Conservation (phyloP, 257 asterid genomes). For the Leptodermis oblonga region DNA sequence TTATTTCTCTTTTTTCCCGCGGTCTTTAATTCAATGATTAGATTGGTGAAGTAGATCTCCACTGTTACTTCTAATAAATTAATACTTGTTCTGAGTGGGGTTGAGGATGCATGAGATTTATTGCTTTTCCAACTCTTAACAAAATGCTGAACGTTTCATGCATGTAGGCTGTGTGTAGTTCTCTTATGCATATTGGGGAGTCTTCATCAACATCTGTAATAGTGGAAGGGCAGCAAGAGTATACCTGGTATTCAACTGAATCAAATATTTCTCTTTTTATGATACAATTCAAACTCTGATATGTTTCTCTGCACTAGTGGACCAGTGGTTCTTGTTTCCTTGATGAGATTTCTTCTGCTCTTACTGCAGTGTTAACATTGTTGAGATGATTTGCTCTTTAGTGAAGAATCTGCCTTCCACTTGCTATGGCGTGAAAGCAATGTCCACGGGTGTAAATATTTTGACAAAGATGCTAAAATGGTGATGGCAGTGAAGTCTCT, state of each 20-base stretch:
- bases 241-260: conserved; percentile 38
- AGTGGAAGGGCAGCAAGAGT: conserved; percentile 29
- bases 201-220: conserved; percentile 31
- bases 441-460: conserved; percentile 75
- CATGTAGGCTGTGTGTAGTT: conserved; percentile 64
- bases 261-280: conserved; percentile 8
- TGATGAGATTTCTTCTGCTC: conserved; percentile 16
- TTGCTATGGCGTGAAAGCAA: conserved; percentile 52
- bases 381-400: conserved; percentile 68
- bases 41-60: neutral
- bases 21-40: neutral
- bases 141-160: neutral
- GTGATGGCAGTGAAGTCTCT: conserved; percentile 32
- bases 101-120: neutral
- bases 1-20: neutral
- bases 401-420: conserved; percentile 60
- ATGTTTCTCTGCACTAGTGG: neutral
- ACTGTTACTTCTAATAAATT: neutral
- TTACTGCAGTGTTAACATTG: conserved; percentile 64
- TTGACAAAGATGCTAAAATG: conserved; percentile 84
- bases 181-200: conserved; percentile 55
- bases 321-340: conserved; percentile 13
- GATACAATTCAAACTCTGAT: conserved; percentile 11
- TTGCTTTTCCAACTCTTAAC: neutral
- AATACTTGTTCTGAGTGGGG: neutral